Percentiles rank a stretch among this genome's conserved stretches.
Evolutionary conservation across 352 stramenopile genomes (phyloP).

Genomic region (Globisporangium cystogenes): DNA sequence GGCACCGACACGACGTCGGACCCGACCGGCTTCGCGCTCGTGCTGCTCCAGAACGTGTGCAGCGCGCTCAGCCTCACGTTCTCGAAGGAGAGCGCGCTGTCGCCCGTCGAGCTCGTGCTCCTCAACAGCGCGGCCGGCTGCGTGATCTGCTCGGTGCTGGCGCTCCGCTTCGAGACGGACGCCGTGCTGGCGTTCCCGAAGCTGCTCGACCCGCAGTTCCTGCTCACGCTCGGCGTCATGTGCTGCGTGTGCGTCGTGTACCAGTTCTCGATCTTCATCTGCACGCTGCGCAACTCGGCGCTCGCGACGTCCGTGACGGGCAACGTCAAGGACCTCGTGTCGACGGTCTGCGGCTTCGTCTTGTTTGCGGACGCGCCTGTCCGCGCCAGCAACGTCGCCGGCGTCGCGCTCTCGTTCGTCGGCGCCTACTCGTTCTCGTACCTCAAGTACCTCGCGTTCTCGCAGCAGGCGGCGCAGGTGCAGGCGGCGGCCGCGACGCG

Average conservation of each 20-base stretch:
- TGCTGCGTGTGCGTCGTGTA: constrained; percentile 68
- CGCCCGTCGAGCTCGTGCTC: constrained; percentile 45
- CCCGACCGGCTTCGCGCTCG: constrained; percentile 42
- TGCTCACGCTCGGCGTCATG: constrained; percentile 34
- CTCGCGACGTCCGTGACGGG: constrained; percentile 71
- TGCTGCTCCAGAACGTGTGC: constrained; percentile 65
- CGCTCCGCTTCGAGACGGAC: constrained; percentile 36
- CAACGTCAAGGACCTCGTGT: constrained; percentile 70
- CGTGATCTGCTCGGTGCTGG: constrained; percentile 34
- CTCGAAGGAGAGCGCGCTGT: constrained; percentile 55
- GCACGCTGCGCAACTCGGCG: constrained; percentile 61
- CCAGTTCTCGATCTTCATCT: constrained; percentile 68
- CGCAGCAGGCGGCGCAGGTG: constrained; percentile 5
- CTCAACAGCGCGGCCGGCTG: constrained; percentile 45
- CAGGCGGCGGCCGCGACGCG: neutral
- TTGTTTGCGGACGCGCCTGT: constrained; percentile 54
- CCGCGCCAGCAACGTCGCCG: constrained; percentile 34
- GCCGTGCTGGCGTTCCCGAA: constrained; percentile 23
- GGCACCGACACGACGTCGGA: constrained; percentile 46
- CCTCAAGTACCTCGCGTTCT: constrained; percentile 49
- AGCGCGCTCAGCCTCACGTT: constrained; percentile 56
- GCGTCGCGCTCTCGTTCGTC: constrained; percentile 58
- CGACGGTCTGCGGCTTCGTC: constrained; percentile 50
- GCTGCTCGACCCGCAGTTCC: constrained; percentile 25
- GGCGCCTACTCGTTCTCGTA: constrained; percentile 75